Base-by-base conservation (phyloP, 768 basidiomycete species). In the Auriscalpium vulgare region DNA sequence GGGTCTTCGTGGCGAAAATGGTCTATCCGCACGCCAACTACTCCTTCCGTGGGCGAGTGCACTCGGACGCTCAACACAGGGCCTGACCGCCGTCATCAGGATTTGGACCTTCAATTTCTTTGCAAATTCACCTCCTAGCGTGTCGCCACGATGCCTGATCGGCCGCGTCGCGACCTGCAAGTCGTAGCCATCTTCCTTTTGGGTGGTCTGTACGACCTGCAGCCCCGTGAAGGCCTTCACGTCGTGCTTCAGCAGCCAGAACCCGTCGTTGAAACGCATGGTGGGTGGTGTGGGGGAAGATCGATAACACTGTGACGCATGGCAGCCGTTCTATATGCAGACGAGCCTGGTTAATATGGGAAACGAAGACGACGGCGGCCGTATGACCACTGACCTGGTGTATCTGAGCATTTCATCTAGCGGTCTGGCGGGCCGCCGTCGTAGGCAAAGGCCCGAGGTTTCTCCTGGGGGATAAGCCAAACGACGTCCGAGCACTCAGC, bases 181-280 rank as follows among this genome's bases (percentile, higher is more conserved):
- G 58, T 81, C 75, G 60, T 83, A 78, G 0, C 76, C 79, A 36
- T 75, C 71, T 13, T 70, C 69, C 47, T 76, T 76, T 11, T 69
- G 66, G 43, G 70, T 68, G 19, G 74, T 68, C 51, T 81, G 77
- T 37, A 78, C 78, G 38, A 84, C 83, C 61, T 87, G 81, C 45
- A 87, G 72, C 35, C 80, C 85, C 56, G 81, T 82, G 57, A 75
- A 75, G 11, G 82, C 75, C 62, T 80, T 82, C 55, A 83, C 78
- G 43, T 82, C 85, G 58, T 77, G 72, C 62, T 82, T 82, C 60
- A 82, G 68, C 21, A 85, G 75, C 84, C 83, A 87, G 63, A 87
- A 83, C 19, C 85, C 84, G 70, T 87, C 85, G 74, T 80, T 85
- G 73, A 85, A 84, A 64, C 80, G 83, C 84, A 86, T 88, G 52